Conservation (phyloP, 148 eudicot genomes). For the Vaccinium myrtillus region DNA sequence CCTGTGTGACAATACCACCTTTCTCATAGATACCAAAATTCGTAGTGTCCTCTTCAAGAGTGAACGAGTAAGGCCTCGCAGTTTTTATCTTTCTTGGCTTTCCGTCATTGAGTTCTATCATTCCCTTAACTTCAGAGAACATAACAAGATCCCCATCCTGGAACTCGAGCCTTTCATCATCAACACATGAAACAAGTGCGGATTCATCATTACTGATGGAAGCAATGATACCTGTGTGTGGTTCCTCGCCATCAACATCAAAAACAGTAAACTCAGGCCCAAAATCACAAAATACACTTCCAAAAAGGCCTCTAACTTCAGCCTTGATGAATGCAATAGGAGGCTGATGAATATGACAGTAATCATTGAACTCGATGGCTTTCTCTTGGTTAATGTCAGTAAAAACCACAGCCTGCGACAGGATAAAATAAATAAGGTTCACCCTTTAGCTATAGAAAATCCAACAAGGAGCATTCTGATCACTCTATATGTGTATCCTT, state of each 20-base stretch:
- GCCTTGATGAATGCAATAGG: slow-evolving; percentile 74
- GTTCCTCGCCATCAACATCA: slow-evolving; percentile 85
- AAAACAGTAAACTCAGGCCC: slow-evolving; percentile 69
- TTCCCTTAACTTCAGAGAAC: slow-evolving; percentile 69
- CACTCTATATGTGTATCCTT: not conserved
- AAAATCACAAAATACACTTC: slow-evolving; percentile 65
- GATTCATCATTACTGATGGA: slow-evolving; percentile 70
- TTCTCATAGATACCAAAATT: slow-evolving; percentile 52
- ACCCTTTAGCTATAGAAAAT: not conserved
- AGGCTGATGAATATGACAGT: slow-evolving; percentile 70
- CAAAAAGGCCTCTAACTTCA: slow-evolving; percentile 76
- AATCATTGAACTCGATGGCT: slow-evolving; percentile 63
- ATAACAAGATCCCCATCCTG: slow-evolving; percentile 76
- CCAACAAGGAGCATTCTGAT: not conserved
- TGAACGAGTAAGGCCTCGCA: slow-evolving; percentile 66
- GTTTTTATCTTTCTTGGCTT: slow-evolving; percentile 64
- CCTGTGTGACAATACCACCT: slow-evolving; percentile 76
- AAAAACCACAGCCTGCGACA: slow-evolving; percentile 62
- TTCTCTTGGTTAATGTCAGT: slow-evolving; percentile 50
- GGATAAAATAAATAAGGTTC: slow-evolving; percentile 10
- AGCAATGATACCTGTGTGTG: slow-evolving; percentile 75
- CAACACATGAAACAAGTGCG: slow-evolving; percentile 71
- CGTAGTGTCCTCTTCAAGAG: slow-evolving; percentile 68
- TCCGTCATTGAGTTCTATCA: slow-evolving; percentile 71
- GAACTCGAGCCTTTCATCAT: slow-evolving; percentile 76